These are phyloP conservation scores for Penicillium flavigenum DNA, from an alignment of 495 filamentous ascomycete species.

Conservation along the genomic window DNA sequence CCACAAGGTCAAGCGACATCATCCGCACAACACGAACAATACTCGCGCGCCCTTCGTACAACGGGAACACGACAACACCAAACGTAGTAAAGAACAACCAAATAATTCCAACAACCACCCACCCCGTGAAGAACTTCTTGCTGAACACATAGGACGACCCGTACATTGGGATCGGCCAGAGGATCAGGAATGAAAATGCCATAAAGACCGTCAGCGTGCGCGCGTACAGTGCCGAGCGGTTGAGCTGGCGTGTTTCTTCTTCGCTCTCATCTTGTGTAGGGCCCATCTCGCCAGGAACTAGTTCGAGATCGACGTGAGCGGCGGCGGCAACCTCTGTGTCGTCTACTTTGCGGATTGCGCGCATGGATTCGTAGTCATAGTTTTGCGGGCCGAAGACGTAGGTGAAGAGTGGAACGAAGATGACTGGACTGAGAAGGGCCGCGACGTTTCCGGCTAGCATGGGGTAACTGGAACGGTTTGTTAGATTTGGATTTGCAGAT, in stretches of 20 bases:
- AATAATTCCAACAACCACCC: conserved; percentile 80
- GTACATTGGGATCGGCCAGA: conserved; percentile 97
- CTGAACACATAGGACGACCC: conserved; percentile 83
- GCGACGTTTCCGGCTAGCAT: conserved; percentile 87
- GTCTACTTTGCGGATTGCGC: conserved; percentile 76
- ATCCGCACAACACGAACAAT: conserved; percentile 62
- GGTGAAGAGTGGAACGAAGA: conserved; percentile 80
- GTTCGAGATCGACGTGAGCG: conserved; percentile 70
- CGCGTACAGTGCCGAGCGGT: conserved; percentile 73
- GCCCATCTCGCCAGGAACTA: conserved; percentile 57
- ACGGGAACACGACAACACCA: conserved; percentile 77
- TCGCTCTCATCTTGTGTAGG: conserved; percentile 38
- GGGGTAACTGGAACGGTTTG: conserved; percentile 54
- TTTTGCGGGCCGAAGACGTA: conserved; percentile 70
- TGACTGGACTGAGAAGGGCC: conserved; percentile 73
- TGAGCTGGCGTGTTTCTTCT: conserved; percentile 67
- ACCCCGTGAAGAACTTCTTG: conserved; percentile 90
- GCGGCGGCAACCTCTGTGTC: conserved; percentile 72
- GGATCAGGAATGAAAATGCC: conserved; percentile 73
- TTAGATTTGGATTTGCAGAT: not conserved
- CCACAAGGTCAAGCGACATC: conserved; percentile 68
- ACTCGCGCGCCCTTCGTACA: conserved; percentile 76
- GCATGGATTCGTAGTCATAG: conserved; percentile 91
- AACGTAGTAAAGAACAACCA: conserved; percentile 80
- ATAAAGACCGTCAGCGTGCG: conserved; percentile 72